A percentile compares a stretch with the other conserved stretches of the same genome.
These are phyloP conservation scores for Hypoxylon rubiginosum DNA, from an alignment of 2,329 filamentous ascomycete genomes.

Conservation along the genomic window DNA sequence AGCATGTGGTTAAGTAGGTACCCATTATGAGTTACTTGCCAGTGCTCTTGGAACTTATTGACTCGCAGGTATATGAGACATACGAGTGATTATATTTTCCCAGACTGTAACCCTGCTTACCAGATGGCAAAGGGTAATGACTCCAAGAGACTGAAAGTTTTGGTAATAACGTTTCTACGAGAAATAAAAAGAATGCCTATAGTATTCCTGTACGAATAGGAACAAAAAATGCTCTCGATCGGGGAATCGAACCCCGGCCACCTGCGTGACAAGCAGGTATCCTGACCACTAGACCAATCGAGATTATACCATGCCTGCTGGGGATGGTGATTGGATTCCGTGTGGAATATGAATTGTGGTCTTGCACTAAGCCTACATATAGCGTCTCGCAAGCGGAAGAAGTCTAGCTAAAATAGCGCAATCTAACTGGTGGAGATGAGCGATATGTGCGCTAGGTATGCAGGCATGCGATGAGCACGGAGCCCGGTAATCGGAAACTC, in stretches of 20 bases:
- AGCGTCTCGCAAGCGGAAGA: not conserved
- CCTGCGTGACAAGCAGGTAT: constrained; percentile 48
- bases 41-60: too few relatives aligned
- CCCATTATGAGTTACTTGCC: too few relatives aligned
- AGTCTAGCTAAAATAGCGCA: not conserved
- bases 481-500: not conserved
- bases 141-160: too few relatives aligned
- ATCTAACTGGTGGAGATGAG: not conserved
- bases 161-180: too few relatives aligned
- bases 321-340: not conserved
- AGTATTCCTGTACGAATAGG: too few relatives aligned
- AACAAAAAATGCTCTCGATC: constrained; percentile 50
- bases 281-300: constrained; percentile 45
- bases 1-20: not conserved
- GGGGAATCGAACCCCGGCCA: constrained; percentile 54
- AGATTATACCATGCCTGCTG: constrained; percentile 14
- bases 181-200: too few relatives aligned
- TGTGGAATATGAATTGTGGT: not conserved
- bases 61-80: too few relatives aligned
- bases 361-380: not conserved
- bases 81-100: too few relatives aligned
- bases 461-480: not conserved
- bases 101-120: too few relatives aligned
- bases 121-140: too few relatives aligned
- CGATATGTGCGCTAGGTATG: not conserved